Conservation (phyloP, 768 basidiomycete genomes). For the Pleurotus platypus region DNA sequence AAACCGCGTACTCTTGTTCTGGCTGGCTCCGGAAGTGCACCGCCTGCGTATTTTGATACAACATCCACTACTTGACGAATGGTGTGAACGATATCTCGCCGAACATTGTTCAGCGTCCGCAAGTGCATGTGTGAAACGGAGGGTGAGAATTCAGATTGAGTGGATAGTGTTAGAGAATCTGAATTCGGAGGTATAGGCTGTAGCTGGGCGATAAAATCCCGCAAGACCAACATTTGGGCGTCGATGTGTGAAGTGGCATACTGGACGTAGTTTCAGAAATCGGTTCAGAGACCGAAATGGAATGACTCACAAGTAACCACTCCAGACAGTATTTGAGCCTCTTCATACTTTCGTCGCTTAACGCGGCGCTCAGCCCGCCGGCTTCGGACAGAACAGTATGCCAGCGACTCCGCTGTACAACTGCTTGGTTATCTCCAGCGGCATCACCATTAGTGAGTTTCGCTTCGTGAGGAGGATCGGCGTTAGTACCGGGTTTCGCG, state of each 20-base stretch:
- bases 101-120: slow-evolving; percentile 69
- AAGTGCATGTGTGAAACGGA: slow-evolving; percentile 39
- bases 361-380: slow-evolving; percentile 81
- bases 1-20: slow-evolving; percentile 68
- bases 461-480: slow-evolving; percentile 11
- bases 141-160: neutral
- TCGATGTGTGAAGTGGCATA: slow-evolving; percentile 88
- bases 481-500: neutral
- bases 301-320: slow-evolving; percentile 72
- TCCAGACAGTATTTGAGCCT: slow-evolving; percentile 81
- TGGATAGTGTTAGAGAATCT: neutral
- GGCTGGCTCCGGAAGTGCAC: slow-evolving; percentile 84
- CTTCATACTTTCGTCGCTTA: slow-evolving; percentile 90
- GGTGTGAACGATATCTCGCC: slow-evolving; percentile 83
- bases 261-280: slow-evolving; percentile 30
- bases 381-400: slow-evolving; percentile 83
- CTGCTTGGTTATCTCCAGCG: slow-evolving; percentile 39
- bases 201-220: slow-evolving; percentile 76
- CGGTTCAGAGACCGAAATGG: neutral
- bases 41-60: slow-evolving; percentile 80
- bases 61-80: slow-evolving; percentile 88
- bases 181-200: slow-evolving; percentile 42
- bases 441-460: slow-evolving; percentile 1
- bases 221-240: slow-evolving; percentile 78
- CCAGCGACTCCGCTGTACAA: slow-evolving; percentile 78